Evolutionary conservation across 352 stramenopile genomes (phyloP).

Genomic region (Phytophthora idaei): DNA sequence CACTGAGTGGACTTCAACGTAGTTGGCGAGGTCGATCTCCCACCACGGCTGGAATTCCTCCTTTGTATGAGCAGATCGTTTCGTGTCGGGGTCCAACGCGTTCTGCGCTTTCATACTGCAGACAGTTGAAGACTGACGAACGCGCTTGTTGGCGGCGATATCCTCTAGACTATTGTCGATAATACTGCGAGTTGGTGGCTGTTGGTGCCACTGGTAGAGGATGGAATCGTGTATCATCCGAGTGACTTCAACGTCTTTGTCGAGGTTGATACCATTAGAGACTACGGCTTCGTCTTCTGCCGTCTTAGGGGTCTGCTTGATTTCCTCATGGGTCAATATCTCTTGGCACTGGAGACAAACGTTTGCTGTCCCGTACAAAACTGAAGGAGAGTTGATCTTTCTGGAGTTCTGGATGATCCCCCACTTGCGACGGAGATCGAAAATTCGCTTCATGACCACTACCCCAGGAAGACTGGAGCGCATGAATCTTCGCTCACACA

Average conservation of each 20-base stretch:
- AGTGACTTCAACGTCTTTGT: slow-evolving; percentile 29
- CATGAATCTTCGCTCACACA: slow-evolving; percentile 58
- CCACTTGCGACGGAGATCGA: slow-evolving; percentile 52
- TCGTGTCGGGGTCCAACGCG: slow-evolving; percentile 35
- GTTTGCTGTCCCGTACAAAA: slow-evolving; percentile 43
- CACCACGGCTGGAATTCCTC: slow-evolving; percentile 62
- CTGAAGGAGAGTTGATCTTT: slow-evolving; percentile 43
- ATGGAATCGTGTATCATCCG: slow-evolving; percentile 50
- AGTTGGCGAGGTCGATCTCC: slow-evolving; percentile 61
- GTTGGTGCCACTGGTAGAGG: slow-evolving; percentile 36
- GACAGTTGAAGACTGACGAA: slow-evolving; percentile 52
- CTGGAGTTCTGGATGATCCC: slow-evolving; percentile 51
- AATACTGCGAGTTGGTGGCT: slow-evolving; percentile 3
- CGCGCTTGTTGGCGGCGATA: slow-evolving; percentile 45
- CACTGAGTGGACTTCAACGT: slow-evolving; percentile 53
- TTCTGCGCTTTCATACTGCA: slow-evolving; percentile 47
- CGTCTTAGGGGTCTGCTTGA: slow-evolving; percentile 1
- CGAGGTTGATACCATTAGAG: background rate
- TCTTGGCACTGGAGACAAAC: slow-evolving; percentile 57
- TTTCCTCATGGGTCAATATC: slow-evolving; percentile 44
- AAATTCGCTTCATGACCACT: slow-evolving; percentile 61
- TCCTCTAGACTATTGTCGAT: slow-evolving; percentile 37
- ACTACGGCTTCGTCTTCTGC: background rate
- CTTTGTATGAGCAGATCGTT: slow-evolving; percentile 46
- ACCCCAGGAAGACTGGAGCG: slow-evolving; percentile 43